Percentiles rank a stretch among this genome's conserved stretches.
Evolutionary conservation across 306 rosid species (phyloP).

Genomic region (Vicia sativa): DNA sequence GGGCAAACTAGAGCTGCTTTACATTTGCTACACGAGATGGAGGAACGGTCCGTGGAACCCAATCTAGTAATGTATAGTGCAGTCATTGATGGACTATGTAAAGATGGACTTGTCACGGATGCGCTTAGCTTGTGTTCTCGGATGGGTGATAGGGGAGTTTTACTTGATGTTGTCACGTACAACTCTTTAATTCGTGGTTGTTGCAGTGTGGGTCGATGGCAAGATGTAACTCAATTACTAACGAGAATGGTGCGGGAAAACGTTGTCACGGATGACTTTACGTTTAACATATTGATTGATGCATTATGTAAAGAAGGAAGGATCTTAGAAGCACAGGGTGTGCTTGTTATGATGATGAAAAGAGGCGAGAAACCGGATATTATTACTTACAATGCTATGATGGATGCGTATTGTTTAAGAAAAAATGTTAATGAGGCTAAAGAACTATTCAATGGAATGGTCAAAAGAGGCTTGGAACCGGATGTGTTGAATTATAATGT

Average conservation of each 20-base stretch:
- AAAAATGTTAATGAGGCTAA: conserved; percentile 34
- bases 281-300: conserved; percentile 44
- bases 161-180: conserved; percentile 40
- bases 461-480: conserved; percentile 39
- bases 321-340: conserved; percentile 34
- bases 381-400: conserved; percentile 43
- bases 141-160: conserved; percentile 33
- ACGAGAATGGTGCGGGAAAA: conserved; percentile 41
- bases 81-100: conserved; percentile 45
- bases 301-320: conserved; percentile 44
- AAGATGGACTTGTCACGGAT: conserved; percentile 38
- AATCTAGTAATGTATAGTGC: conserved; percentile 38
- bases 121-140: conserved; percentile 37
- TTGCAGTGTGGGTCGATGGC: conserved; percentile 41
- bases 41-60: conserved; percentile 10
- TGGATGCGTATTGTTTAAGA: conserved; percentile 44
- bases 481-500: conserved; percentile 42
- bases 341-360: conserved; percentile 45
- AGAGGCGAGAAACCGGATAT: conserved; percentile 33
- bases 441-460: conserved; percentile 40
- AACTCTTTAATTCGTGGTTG: conserved; percentile 48
- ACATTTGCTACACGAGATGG: conserved; percentile 35
- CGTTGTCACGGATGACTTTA: conserved; percentile 34
- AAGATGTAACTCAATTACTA: conserved; percentile 37
- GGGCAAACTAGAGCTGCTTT: conserved; percentile 41